These are phyloP conservation scores for Raffaelea ambrosiae DNA, from an alignment of 2,329 filamentous ascomycete species.

Conservation along the genomic window DNA sequence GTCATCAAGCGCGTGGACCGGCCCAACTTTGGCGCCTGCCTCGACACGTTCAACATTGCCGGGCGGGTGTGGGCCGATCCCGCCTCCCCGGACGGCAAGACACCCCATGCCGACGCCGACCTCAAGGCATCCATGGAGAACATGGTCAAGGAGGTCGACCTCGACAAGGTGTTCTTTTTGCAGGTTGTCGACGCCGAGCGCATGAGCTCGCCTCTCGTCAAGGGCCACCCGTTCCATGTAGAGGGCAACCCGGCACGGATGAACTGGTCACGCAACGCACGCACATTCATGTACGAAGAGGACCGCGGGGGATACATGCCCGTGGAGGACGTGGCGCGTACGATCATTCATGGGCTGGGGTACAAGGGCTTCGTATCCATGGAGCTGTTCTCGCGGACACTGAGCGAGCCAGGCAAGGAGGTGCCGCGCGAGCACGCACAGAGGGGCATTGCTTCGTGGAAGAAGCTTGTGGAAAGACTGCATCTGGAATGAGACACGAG, in stretches of 20 bases:
- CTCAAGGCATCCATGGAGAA: conserved; percentile 34
- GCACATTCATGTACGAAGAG: conserved; percentile 51
- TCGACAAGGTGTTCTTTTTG: conserved; percentile 50
- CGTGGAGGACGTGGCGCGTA: conserved; percentile 40
- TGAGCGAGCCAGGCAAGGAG: too few relatives aligned
- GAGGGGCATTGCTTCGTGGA: too few relatives aligned
- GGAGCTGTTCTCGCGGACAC: conserved; percentile 39
- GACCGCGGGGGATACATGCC: conserved; percentile 49
- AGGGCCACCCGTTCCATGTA: conserved; percentile 44
- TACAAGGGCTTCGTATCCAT: conserved; percentile 53
- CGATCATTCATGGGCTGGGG: conserved; percentile 45
- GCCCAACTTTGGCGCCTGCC: conserved; percentile 51
- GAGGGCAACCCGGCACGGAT: conserved; percentile 47
- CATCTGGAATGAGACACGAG: too few relatives aligned
- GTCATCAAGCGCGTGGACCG: conserved; percentile 45
- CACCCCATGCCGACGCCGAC: conserved; percentile 30
- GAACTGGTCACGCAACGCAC: conserved; percentile 56
- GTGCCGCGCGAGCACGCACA: too few relatives aligned
- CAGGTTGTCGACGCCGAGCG: conserved; percentile 55
- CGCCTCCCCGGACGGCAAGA: conserved; percentile 30
- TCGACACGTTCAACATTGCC: conserved; percentile 58
- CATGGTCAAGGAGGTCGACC: conserved; percentile 36
- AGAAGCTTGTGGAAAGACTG: too few relatives aligned
- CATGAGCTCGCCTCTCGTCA: conserved; percentile 36
- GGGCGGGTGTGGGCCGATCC: conserved; percentile 51